These are phyloP conservation scores for Diaporthe caulivora DNA, from an alignment of 2,329 filamentous ascomycete species.

Conservation along the genomic window DNA sequence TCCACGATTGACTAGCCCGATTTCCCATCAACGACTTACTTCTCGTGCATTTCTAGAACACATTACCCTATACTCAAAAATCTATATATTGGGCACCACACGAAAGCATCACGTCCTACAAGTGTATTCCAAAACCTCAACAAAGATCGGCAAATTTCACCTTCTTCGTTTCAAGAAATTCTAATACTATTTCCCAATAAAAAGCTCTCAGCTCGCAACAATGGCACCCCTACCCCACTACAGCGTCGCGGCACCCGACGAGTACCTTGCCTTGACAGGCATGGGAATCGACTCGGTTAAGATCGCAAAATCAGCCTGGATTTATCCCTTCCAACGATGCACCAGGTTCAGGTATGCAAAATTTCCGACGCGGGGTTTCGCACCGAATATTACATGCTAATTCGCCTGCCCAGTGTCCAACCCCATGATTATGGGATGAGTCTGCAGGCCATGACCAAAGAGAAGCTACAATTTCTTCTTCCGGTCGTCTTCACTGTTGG, in stretches of 20 bases:
- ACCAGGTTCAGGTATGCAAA: constrained; percentile 58
- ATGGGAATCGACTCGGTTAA: constrained; percentile 79
- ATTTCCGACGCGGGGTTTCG: too few relatives aligned
- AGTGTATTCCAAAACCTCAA: background rate
- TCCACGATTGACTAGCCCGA: background rate
- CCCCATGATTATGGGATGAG: constrained; percentile 87
- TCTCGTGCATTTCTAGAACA: constrained; percentile 21
- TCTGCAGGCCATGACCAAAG: constrained; percentile 88
- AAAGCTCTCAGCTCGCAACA: background rate
- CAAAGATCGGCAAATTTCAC: background rate
- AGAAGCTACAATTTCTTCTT: constrained; percentile 86
- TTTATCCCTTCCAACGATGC: constrained; percentile 78
- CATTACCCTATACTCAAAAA: background rate
- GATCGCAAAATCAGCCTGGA: constrained; percentile 82
- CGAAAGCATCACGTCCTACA: background rate
- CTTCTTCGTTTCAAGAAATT: background rate
- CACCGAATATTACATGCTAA: background rate
- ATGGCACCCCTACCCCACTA: constrained; percentile 52
- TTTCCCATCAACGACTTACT: background rate
- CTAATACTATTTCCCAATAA: background rate
- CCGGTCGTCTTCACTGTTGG: constrained; percentile 90
- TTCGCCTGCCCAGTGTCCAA: constrained; percentile 64
- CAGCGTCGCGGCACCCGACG: constrained; percentile 79
- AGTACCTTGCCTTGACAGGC: constrained; percentile 90
- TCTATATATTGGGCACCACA: background rate